Evolutionary conservation across 176 grass and related monocot genomes (phyloP), one percentile per base, ranked within the genome.

Genomic region (Dendrocalamus sinicus): DNA sequence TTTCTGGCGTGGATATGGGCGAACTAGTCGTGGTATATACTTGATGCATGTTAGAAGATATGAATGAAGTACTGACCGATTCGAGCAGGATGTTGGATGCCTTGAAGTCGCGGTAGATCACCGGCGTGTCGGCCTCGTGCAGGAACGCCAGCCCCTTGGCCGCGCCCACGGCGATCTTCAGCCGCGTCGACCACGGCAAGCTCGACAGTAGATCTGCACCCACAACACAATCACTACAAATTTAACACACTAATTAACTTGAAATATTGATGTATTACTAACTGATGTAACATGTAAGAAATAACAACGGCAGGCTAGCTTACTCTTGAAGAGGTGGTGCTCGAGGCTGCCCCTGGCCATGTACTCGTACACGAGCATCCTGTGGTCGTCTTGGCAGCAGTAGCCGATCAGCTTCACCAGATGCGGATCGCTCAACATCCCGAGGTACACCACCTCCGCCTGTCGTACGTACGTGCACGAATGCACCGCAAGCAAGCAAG

Each of bases 61-160:
- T 12, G 48, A 43, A 41, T 14, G 62, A 70, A 37, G 13, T 0
- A 79, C 80, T 85, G 67, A 98, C 95, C 86, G 91, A 89, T 47
- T 98, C 93, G 28, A 98, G 85, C 48, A 98, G 84, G 83, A 98
- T 92, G 89, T 98, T 98, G 78, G 96, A 98, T 26, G 96, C 93
- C 86, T 98, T 98, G 89, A 98, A 94, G 78, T 98, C 96, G 3
- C 93, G 83, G 88, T 98, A 98, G 80, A 98, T 98, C 5, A 98
- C 77, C 1, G 93, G 91, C 77, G 92, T 98, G 30, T 95, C 91
- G 5, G 96, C 89, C 44, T 92, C 93, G 72, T 98, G 96, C 67
- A 98, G 88, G 84, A 98, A 98, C 24, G 96, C 88, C 17, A 98
- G 86, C 19, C 96, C 96, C 68, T 95, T 98, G 6, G 96, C 96